Evolutionary conservation across 768 basidiomycete species (phyloP).

Genomic region (Kwoniella mangroviensis): DNA sequence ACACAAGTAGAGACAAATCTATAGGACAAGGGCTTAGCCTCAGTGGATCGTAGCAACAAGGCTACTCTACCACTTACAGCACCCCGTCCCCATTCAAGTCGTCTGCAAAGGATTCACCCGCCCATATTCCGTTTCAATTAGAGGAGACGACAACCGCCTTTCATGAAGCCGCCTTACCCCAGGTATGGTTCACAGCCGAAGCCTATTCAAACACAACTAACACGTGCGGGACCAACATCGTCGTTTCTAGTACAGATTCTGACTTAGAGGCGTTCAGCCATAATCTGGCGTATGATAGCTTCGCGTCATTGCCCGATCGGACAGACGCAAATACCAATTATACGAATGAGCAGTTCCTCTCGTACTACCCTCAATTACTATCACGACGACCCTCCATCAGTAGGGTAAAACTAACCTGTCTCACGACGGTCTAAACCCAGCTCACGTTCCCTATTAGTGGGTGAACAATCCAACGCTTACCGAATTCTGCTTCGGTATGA

Average conservation of each 20-base stretch:
- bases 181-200: conserved; percentile 72
- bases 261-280: conserved; percentile 83
- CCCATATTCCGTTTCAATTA: conserved; percentile 70
- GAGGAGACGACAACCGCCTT: conserved; percentile 62
- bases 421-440: conserved; percentile 62
- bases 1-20: conserved; percentile 63
- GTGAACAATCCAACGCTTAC: conserved; percentile 77
- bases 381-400: conserved; percentile 76
- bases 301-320: conserved; percentile 66
- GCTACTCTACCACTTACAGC: conserved; percentile 78
- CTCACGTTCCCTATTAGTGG: conserved; percentile 75
- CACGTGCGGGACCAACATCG: conserved; percentile 72
- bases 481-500: conserved; percentile 78
- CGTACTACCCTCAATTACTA: conserved; percentile 80
- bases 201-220: conserved; percentile 70
- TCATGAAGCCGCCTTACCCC: conserved; percentile 61
- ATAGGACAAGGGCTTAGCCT: conserved; percentile 74
- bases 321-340: conserved; percentile 77
- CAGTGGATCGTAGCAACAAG: conserved; percentile 78
- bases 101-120: conserved; percentile 74
- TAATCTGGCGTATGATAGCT: conserved; percentile 83
- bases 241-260: conserved; percentile 78
- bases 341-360: conserved; percentile 82
- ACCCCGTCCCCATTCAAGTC: conserved; percentile 71
- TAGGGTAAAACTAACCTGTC: conserved; percentile 87